phyloP scores from a whole-genome alignment of 345 rosid species.

The Pseudoturritis turrita region DNA sequence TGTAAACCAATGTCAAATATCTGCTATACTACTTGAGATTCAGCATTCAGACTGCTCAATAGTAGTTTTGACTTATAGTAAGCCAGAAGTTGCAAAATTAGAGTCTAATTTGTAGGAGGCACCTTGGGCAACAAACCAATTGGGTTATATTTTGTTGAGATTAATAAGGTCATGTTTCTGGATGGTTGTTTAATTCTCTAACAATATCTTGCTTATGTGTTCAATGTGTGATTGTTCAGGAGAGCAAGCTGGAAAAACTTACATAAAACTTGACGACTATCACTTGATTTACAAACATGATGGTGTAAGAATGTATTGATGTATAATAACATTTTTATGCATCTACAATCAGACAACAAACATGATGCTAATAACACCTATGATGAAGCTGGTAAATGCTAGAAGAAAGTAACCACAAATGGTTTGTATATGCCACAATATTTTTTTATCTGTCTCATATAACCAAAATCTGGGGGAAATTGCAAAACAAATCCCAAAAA shows the following conservation, averaged over 20 bases:
- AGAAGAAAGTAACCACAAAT: conserved; percentile 60
- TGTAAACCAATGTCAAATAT: background rate
- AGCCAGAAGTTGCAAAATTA: background rate
- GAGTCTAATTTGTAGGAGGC: background rate
- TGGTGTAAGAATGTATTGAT: background rate
- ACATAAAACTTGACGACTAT: conserved; percentile 65
- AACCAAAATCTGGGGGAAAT: background rate
- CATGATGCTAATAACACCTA: conserved; percentile 83
- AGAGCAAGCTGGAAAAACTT: conserved; percentile 76
- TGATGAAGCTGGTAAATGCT: conserved; percentile 86
- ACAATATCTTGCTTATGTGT: background rate
- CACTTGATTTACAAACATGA: conserved; percentile 37
- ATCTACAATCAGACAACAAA: conserved; percentile 65
- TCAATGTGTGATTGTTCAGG: conserved; percentile 42
- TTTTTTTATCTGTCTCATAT: background rate
- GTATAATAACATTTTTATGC: background rate
- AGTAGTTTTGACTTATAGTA: background rate
- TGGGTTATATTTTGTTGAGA: background rate
- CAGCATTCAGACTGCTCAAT: background rate
- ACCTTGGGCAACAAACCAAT: too few species aligned
- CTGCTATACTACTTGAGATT: background rate
- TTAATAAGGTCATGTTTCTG: background rate
- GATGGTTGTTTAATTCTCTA: background rate
- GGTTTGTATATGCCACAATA: conserved; percentile 38
- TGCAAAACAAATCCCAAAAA: too few species aligned